Conservation (phyloP, 768 basidiomycete genomes). For the Xanthoconium stramineum region DNA sequence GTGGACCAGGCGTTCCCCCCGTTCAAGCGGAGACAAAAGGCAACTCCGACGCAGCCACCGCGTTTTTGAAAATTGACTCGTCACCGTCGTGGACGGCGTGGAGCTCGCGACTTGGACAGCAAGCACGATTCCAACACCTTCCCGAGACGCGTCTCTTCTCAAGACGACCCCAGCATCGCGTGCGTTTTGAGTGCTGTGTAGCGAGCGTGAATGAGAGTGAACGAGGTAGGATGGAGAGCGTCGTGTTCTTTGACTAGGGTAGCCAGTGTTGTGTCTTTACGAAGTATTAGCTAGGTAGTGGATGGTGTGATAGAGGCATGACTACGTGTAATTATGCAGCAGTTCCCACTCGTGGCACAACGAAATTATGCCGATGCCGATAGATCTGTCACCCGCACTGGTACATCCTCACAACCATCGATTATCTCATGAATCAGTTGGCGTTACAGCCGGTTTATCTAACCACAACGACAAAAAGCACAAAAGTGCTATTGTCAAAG, state of each 20-base stretch:
- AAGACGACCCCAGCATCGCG: neutral
- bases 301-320: conserved; percentile 14
- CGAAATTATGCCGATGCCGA: conserved; percentile 13
- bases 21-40: conserved; percentile 21
- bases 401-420: conserved; percentile 20
- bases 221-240: neutral
- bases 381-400: conserved; percentile 11
- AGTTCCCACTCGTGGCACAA: conserved; percentile 22
- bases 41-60: neutral
- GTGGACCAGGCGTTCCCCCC: neutral
- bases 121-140: neutral
- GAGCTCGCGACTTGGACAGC: neutral
- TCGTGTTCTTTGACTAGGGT: neutral
- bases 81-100: conserved; percentile 8
- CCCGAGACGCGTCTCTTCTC: neutral
- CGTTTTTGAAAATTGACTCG: conserved; percentile 2
- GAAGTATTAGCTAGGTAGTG: conserved; percentile 4
- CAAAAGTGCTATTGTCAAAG: too few species aligned
- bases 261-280: neutral
- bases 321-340: conserved; percentile 6
- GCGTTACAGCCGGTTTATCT: neutral
- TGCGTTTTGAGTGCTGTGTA: neutral
- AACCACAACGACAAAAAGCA: too few species aligned
- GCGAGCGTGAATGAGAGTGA: neutral
- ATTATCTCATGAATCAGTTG: conserved; percentile 9